Percentiles rank a stretch among this genome's conserved stretches.
Evolutionary conservation across 169 alveolate species (phyloP).

Genomic region (Plasmodium reichenowi): DNA sequence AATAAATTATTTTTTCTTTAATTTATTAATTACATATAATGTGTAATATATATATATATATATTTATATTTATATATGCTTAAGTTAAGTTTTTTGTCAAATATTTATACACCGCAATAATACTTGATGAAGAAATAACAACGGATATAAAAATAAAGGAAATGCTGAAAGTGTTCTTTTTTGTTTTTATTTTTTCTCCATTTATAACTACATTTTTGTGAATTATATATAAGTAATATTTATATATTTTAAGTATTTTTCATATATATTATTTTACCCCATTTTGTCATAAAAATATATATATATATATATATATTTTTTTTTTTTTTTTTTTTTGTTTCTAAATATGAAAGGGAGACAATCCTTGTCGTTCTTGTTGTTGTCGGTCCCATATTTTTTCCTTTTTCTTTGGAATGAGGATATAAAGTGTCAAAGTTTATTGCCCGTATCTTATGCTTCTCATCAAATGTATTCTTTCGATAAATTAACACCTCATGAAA

Average conservation of each 20-base stretch:
- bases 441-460: conserved; percentile 63
- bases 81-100: too few species aligned
- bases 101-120: too few species aligned
- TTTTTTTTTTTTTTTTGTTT: conserved; percentile 10
- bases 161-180: background rate
- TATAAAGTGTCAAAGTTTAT: conserved; percentile 35
- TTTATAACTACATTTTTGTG: background rate
- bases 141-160: too few species aligned
- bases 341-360: background rate
- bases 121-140: too few species aligned
- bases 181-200: background rate
- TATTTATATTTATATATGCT: too few species aligned
- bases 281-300: too few species aligned
- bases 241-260: too few species aligned
- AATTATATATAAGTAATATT: background rate
- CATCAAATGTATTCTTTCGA: conserved; percentile 52
- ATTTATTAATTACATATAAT: too few species aligned
- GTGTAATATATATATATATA: too few species aligned
- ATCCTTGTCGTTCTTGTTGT: background rate
- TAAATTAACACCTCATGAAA: conserved; percentile 41
- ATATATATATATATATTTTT: background rate
- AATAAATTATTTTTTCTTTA: too few species aligned
- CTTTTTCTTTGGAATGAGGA: background rate
- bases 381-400: conserved; percentile 1
- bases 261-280: too few species aligned